Percentiles rank a stretch among this genome's conserved stretches.
These are phyloP conservation scores for Posidonia oceanica DNA, from an alignment of 116 monocot species.

Conservation along the genomic window DNA sequence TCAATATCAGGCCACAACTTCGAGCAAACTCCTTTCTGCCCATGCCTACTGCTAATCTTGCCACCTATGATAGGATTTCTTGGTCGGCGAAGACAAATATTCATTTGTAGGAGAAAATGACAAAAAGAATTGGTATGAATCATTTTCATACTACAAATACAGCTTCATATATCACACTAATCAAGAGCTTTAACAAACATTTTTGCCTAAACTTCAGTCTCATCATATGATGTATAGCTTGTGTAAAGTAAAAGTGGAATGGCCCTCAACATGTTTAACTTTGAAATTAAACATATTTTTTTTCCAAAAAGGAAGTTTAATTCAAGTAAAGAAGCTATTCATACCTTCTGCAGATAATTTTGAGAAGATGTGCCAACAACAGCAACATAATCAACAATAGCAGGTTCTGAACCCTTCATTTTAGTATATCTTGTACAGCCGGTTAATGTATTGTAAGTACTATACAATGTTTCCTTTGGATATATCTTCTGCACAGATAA, in stretches of 20 bases:
- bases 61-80: slow-evolving; percentile 91
- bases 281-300: neutral
- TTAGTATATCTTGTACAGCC: slow-evolving; percentile 17
- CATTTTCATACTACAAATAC: no score
- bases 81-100: slow-evolving; percentile 64
- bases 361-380: slow-evolving; percentile 49
- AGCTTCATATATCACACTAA: no score
- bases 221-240: no score
- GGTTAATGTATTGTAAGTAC: slow-evolving; percentile 47
- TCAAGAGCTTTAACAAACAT: no score
- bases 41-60: slow-evolving; percentile 98
- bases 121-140: no score
- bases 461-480: slow-evolving; percentile 54
- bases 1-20: slow-evolving; percentile 97
- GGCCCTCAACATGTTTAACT: no score
- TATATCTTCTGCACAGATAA: slow-evolving; percentile 37
- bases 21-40: slow-evolving; percentile 98
- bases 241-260: no score
- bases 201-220: no score
- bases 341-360: slow-evolving; percentile 60
- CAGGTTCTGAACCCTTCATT: slow-evolving; percentile 75
- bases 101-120: no score
- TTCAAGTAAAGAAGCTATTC: neutral
- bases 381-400: slow-evolving; percentile 72
- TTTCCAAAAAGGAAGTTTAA: no score